Base-by-base conservation (phyloP, 345 rosid species). In the Cardiospermum halicacabum region DNA sequence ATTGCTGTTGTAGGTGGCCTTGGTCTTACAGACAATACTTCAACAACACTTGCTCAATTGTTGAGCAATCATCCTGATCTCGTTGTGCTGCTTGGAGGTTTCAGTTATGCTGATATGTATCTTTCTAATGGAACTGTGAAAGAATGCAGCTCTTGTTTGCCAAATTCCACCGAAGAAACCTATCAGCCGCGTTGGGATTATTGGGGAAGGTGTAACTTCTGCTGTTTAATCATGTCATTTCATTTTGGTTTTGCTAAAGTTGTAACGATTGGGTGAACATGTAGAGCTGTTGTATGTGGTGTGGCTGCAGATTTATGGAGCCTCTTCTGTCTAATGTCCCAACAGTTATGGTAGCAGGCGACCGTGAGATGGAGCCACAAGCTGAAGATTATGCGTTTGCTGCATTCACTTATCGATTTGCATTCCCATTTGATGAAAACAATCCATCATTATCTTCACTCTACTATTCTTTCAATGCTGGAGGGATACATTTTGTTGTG, bases 161-260 rank as follows among this genome's bases (percentile, higher is more conserved):
- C 58, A 36, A 67, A 71, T 66, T 75, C 86, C 0, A 71, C 75
- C 11, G 80, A 70, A 11, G 87, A 86, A 72, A 80, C 81, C 1
- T 91, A 86, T 75, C 99, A 93, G 78, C 99, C 99, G 78, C 92
- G 96, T 13, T 93, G 99, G 99, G 99, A 90, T 69, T 82, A 77
- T 58, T 90, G 96, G 97, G 98, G 97, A 77, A 93, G 98, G 98
- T 88, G 13, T 71, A 70, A 16, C 36, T 39, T 5, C 11, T 53
- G 53, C 58, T 37, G 28, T 54, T 53, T 64, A 48, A 9, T 42
- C 53, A 37, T 30, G 32, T 53, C 27, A 25, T 25, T 36, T 53
- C 69, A 24, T 54, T 54, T 50, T 58, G 40, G 31, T 48, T n/a
- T 70, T 56, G 40, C 24, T 28, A 19, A 37, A 22, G 21, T 47